Evolutionary conservation across 1,284 basidiomycete genomes (phyloP).

Genomic region (Coniophora puteana): DNA sequence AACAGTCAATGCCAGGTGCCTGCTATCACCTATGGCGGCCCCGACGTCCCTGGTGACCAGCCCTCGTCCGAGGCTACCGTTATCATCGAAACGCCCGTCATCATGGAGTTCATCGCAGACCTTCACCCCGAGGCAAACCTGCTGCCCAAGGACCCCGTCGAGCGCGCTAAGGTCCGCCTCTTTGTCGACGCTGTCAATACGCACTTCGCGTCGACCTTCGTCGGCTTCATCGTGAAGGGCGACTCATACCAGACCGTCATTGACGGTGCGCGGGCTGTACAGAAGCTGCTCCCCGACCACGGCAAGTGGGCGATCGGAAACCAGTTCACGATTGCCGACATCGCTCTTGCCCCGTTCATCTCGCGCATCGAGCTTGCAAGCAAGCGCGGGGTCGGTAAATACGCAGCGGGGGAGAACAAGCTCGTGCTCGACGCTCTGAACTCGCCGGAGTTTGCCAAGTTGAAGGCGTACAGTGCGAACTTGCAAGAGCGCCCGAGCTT

Average conservation of each 20-base stretch:
- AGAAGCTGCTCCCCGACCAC: slow-evolving; percentile 8
- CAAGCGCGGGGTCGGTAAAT: slow-evolving; percentile 13
- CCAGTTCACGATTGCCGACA: slow-evolving; percentile 16
- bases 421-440: slow-evolving; percentile 6
- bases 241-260: slow-evolving; percentile 10
- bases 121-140: slow-evolving; percentile 22
- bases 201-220: slow-evolving; percentile 10
- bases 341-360: slow-evolving; percentile 16
- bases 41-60: slow-evolving; percentile 40
- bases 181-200: slow-evolving; percentile 15
- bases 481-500: neutral
- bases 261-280: slow-evolving; percentile 9
- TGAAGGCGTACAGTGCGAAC: neutral
- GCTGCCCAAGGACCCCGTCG: slow-evolving; percentile 15
- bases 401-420: slow-evolving; percentile 8
- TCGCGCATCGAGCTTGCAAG: slow-evolving; percentile 11
- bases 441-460: neutral
- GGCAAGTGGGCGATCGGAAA: slow-evolving; percentile 9
- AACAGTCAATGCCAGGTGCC: no score
- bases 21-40: slow-evolving; percentile 54
- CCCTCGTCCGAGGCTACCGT: slow-evolving; percentile 54
- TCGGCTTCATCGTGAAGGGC: slow-evolving; percentile 9
- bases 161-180: slow-evolving; percentile 17
- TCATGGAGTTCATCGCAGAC: slow-evolving; percentile 59
- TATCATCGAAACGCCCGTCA: slow-evolving; percentile 55